phyloP scores from a whole-genome alignment of 331 rosid species.

The Rhamnella rubrinervis region DNA sequence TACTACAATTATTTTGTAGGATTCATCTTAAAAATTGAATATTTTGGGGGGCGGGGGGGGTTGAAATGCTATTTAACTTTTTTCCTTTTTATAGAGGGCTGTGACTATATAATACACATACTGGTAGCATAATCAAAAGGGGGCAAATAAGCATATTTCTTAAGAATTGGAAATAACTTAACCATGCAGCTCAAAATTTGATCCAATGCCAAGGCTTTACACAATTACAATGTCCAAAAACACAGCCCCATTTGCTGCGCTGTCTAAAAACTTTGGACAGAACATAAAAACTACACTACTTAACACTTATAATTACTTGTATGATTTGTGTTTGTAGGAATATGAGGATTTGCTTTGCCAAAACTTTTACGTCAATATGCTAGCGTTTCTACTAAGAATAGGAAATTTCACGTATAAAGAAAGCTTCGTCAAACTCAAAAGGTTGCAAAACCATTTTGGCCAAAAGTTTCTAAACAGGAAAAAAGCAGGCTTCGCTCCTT shows the following conservation, averaged over 20 bases:
- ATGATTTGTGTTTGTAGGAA: neutral
- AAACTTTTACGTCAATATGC: no score
- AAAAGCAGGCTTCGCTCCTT: slow-evolving; percentile 25
- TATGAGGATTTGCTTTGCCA: neutral
- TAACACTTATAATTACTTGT: neutral
- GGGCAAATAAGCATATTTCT: no score
- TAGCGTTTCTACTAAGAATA: neutral
- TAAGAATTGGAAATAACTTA: no score
- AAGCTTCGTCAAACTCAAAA: slow-evolving; percentile 24
- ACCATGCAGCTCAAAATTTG: no score
- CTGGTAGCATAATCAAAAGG: no score
- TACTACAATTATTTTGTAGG: no score
- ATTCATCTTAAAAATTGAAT: no score
- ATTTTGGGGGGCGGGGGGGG: no score
- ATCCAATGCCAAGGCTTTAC: neutral
- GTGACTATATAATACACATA: no score
- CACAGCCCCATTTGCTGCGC: neutral
- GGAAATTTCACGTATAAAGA: slow-evolving; percentile 19
- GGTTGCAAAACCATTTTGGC: slow-evolving; percentile 16
- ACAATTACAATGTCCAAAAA: neutral
- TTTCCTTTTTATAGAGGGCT: no score
- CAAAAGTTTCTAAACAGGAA: slow-evolving; percentile 18
- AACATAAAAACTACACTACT: neutral
- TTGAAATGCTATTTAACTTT: no score
- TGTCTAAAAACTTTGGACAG: neutral